These are phyloP conservation scores for Butyriboletus loyo DNA, from an alignment of 768 basidiomycete genomes.

Conservation along the genomic window DNA sequence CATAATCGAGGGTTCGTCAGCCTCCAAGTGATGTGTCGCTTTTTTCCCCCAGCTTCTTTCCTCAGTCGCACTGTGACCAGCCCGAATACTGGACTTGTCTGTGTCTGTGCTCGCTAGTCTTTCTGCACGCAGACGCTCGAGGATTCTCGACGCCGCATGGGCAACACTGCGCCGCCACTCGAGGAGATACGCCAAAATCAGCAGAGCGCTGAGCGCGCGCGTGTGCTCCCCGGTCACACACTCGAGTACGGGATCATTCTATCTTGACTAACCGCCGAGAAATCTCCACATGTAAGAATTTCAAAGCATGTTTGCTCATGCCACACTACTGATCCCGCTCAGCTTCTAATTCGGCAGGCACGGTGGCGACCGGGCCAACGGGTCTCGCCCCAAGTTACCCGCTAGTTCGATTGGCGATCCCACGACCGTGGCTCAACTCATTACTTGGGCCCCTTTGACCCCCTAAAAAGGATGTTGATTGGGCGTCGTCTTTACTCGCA, in stretches of 20 bases:
- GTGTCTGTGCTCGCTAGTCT: not conserved
- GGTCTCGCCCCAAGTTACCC: not conserved
- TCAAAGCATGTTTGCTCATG: not conserved
- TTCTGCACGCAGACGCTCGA: not conserved
- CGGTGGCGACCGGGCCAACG: not conserved
- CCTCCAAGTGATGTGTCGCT: not conserved
- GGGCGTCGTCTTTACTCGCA: not conserved
- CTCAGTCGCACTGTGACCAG: not conserved
- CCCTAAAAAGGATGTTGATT: not conserved
- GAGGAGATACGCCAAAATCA: not conserved
- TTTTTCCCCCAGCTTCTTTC: not conserved
- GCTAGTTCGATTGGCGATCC: not conserved
- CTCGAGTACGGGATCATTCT: not conserved
- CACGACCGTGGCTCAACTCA: not conserved
- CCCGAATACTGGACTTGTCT: not conserved
- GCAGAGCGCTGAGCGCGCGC: not conserved
- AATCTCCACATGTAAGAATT: not conserved
- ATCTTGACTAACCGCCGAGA: not conserved
- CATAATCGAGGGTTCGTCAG: not conserved
- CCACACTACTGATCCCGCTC: not conserved
- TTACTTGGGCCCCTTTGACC: no score
- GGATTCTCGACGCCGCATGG: not conserved
- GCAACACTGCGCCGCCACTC: not conserved
- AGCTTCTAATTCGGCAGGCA: not conserved
- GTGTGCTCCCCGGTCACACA: not conserved